phyloP scores from a whole-genome alignment of 2,329 filamentous ascomycete species.

The Pezizomycotina sp. region DNA sequence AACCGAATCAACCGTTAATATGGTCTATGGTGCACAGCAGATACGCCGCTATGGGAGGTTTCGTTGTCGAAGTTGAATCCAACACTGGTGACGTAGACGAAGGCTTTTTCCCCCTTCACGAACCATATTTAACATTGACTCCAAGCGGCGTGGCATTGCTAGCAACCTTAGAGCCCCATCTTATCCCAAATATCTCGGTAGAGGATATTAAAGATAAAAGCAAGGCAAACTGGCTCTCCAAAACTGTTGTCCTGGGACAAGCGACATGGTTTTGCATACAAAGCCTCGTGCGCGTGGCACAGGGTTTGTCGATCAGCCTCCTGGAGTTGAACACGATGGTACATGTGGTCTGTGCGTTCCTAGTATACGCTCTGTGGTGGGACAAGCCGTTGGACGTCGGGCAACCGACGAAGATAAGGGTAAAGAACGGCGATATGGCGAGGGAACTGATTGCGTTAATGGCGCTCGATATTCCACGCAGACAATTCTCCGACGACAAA shows the following conservation, averaged over 20 bases:
- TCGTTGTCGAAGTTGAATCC: slow-evolving; percentile 10
- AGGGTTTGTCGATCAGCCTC: slow-evolving; percentile 22
- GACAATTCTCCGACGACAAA: no score
- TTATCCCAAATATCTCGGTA: slow-evolving; percentile 19
- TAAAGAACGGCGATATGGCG: no score
- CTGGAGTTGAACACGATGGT: slow-evolving; percentile 26
- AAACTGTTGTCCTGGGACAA: slow-evolving; percentile 25
- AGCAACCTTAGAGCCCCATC: slow-evolving; percentile 4
- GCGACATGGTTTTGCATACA: slow-evolving; percentile 25
- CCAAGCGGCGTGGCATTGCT: no score
- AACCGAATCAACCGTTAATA: no score
- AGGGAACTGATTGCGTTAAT: no score
- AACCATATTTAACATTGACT: no score
- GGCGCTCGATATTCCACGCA: no score
- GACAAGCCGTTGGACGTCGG: slow-evolving; percentile 24
- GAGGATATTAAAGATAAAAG: slow-evolving; percentile 25
- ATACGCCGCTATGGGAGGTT: slow-evolving; percentile 18
- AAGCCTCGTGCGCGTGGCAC: slow-evolving; percentile 20
- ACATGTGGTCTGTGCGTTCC: slow-evolving; percentile 24
- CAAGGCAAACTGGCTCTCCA: slow-evolving; percentile 25
- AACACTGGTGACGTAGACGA: slow-evolving; percentile 12
- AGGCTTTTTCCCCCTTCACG: no score
- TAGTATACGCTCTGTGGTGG: slow-evolving; percentile 25
- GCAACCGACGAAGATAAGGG: slow-evolving; percentile 8
- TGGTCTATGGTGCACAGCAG: slow-evolving; percentile 17